phyloP scores from a whole-genome alignment of 257 asterid species.

The Primulina tabacum region DNA sequence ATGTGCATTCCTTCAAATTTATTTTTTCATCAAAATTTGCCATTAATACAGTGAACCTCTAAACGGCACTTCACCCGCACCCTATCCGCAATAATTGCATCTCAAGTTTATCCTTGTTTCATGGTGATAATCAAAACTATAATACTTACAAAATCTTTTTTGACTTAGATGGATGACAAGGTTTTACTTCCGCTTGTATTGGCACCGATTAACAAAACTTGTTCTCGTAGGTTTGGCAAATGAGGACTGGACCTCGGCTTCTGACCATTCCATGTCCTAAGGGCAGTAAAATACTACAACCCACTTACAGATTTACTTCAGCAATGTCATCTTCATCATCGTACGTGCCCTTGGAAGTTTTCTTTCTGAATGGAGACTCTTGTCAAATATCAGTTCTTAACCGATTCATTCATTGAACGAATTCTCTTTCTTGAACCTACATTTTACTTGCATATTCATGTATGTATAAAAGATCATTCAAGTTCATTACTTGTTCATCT shows the following conservation, averaged over 20 bases:
- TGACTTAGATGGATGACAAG: constrained; percentile 10
- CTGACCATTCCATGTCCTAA: constrained; percentile 80
- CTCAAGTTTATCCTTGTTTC: neutral
- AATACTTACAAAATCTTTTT: neutral
- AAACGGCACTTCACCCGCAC: neutral
- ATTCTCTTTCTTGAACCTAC: neutral
- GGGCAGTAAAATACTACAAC: constrained; percentile 89
- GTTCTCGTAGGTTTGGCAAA: constrained; percentile 83
- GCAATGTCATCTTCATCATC: constrained; percentile 39
- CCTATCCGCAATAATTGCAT: neutral
- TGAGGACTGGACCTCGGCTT: constrained; percentile 94
- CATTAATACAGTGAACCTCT: neutral
- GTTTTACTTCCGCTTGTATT: constrained; percentile 7
- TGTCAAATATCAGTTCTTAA: constrained; percentile 83
- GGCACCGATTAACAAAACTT: constrained; percentile 8
- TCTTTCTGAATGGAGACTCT: constrained; percentile 91
- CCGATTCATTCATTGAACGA: constrained; percentile 46
- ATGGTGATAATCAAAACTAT: neutral
- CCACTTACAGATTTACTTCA: constrained; percentile 78
- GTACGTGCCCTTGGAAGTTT: constrained; percentile 31
- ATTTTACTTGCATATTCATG: too few species aligned
- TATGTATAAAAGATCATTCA: neutral
- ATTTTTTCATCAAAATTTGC: neutral
- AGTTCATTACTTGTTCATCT: neutral
- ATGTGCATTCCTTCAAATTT: too few species aligned